Evolutionary conservation across 1,284 basidiomycete genomes (phyloP).

Genomic region (Termitomyces sp.): DNA sequence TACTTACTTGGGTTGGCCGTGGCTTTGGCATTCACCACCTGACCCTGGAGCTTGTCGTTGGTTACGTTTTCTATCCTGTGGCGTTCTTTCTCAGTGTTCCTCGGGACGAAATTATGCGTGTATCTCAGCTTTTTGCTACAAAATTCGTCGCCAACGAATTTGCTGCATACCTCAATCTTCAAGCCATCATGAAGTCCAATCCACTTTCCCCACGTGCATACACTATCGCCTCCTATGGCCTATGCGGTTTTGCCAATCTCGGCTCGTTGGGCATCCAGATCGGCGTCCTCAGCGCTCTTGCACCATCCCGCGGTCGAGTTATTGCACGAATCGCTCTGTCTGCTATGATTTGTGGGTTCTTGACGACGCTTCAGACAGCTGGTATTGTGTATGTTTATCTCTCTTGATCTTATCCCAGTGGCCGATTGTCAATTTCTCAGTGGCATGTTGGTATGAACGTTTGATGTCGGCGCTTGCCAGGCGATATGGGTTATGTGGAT

Average conservation of each 20-base stretch:
- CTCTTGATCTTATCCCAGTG: neutral
- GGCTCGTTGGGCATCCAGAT: conserved; percentile 87
- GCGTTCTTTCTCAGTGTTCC: conserved; percentile 82
- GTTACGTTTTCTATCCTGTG: conserved; percentile 85
- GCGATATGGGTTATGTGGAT: too few species aligned
- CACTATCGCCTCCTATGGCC: conserved; percentile 77
- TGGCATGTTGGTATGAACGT: conserved; percentile 43
- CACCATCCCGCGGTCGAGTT: conserved; percentile 67
- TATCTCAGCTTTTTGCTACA: conserved; percentile 78
- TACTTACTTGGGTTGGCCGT: conserved; percentile 85
- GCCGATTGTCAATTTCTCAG: conserved; percentile 25
- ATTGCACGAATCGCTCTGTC: conserved; percentile 71
- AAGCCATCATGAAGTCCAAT: conserved; percentile 44
- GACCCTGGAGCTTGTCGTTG: conserved; percentile 79
- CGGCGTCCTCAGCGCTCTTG: conserved; percentile 80
- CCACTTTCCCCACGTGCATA: conserved; percentile 69
- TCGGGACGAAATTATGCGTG: conserved; percentile 63
- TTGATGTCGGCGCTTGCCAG: too few species aligned
- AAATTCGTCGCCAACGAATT: conserved; percentile 90
- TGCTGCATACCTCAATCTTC: conserved; percentile 67
- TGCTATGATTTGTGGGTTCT: conserved; percentile 79
- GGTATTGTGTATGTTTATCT: conserved; percentile 57
- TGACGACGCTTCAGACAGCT: conserved; percentile 71
- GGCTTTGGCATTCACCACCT: conserved; percentile 82
- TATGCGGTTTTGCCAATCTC: conserved; percentile 89